Evolutionary conservation across 75 land plant species (phyloP).

Genomic region (Picea glauca): DNA sequence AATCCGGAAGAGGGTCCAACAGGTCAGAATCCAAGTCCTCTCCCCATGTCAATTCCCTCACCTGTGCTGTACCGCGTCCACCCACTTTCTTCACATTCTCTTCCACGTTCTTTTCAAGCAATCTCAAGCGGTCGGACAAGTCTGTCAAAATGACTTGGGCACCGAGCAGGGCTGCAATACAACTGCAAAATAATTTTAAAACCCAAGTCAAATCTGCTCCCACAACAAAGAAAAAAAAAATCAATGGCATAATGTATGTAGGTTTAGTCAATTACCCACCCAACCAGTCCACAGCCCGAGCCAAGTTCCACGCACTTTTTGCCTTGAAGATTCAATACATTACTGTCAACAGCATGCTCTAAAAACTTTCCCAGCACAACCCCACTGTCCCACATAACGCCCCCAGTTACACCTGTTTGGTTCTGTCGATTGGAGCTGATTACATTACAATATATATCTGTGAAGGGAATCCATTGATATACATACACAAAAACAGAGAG

Average conservation of each 20-base stretch:
- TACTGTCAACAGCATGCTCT: conserved; percentile 80
- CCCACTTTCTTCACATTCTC: conserved; percentile 36
- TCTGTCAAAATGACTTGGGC: conserved; percentile 80
- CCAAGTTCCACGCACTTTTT: conserved; percentile 84
- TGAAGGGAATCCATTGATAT: conserved; percentile 3
- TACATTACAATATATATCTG: neutral
- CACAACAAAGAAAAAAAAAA: neutral
- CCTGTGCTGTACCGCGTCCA: conserved; percentile 49
- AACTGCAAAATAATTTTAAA: conserved; percentile 35
- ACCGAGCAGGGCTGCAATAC: conserved; percentile 84
- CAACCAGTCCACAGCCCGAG: conserved; percentile 90
- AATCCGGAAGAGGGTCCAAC: conserved; percentile 61
- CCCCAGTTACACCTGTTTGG: conserved; percentile 83
- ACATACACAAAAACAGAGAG: neutral
- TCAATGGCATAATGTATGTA: neutral
- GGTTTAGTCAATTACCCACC: conserved; percentile 32
- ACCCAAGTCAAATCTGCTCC: neutral
- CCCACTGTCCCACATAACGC: conserved; percentile 96
- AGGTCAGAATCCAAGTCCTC: conserved; percentile 55
- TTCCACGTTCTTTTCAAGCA: conserved; percentile 80
- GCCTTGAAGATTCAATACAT: conserved; percentile 47
- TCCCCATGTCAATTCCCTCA: conserved; percentile 79
- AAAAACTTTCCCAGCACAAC: conserved; percentile 77
- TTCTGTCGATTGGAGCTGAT: conserved; percentile 23
- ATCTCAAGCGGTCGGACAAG: conserved; percentile 77